phyloP scores from a whole-genome alignment of 306 rosid genomes.

The Rosa persica region DNA sequence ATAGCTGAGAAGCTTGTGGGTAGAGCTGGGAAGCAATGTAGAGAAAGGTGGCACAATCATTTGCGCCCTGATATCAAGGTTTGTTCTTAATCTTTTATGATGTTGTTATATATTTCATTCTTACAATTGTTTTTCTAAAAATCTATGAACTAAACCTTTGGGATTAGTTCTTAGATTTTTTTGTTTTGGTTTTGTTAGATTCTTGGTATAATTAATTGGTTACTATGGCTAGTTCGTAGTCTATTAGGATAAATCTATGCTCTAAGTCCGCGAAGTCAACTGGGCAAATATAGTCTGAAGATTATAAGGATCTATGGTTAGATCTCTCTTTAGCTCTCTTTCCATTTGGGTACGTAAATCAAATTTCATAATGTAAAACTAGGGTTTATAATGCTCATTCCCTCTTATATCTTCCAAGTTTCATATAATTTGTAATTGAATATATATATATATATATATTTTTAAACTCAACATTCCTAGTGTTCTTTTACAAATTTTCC shows the following conservation, averaged over 20 bases:
- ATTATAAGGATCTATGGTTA: background rate
- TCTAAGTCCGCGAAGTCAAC: conserved; percentile 4
- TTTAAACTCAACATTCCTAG: background rate
- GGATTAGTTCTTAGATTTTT: background rate
- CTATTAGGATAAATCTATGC: background rate
- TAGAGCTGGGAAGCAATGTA: conserved; percentile 89
- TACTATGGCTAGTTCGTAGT: background rate
- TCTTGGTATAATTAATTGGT: background rate
- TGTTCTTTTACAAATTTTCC: background rate
- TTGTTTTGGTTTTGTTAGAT: background rate
- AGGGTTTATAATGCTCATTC: background rate
- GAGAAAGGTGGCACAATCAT: conserved; percentile 98
- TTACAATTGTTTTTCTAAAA: background rate
- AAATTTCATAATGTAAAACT: background rate
- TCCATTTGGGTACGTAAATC: conserved; percentile 6
- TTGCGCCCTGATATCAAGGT: conserved; percentile 96
- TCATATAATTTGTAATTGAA: background rate
- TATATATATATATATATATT: too few species aligned
- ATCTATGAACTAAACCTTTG: conserved; percentile 1
- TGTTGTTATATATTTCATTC: background rate
- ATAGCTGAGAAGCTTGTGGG: conserved; percentile 73
- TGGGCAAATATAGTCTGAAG: conserved; percentile 5
- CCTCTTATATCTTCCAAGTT: background rate
- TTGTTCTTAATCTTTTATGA: background rate
- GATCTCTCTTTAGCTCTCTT: conserved; percentile 3